Evolutionary conservation across 805 yeast genomes (phyloP), one percentile per base, ranked within the genome.

Genomic region (Zygosaccharomyces pseudorouxii): DNA sequence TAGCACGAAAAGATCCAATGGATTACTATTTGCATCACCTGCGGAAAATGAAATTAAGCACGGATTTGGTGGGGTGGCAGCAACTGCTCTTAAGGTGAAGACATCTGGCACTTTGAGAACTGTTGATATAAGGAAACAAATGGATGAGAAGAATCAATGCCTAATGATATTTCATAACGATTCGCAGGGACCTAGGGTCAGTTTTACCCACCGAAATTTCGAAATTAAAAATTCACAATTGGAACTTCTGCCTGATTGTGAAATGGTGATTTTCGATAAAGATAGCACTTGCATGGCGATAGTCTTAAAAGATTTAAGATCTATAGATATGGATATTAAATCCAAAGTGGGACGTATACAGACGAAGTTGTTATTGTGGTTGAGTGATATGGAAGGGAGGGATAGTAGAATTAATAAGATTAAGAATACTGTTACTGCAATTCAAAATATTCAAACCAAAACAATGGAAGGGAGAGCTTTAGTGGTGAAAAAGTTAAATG

Each of bases 211-310:
- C 35, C 48, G 50, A 28, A 50, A 50, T 25, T 31, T 30, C 14
- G 50, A 38, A 5, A 54, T 59, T 5, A 47, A 48, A 3, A 52
- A 49, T 25, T 38, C 59, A 7, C 52, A 50, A 22, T 28, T 60
- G 4, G 53, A 57, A 39, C 48, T 58, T 12, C 33, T 40, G 22
- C 28, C 30, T n/a, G 64, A 60, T 29, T 58, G 64, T 41, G 47
- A 54, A 23, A 29, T 18, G 28, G 30, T 56, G 10, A 23, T 50
- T 10, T 51, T 60, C 35, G 65, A 60, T 42, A 23, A 49, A 23
- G 42, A 42, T 3, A 46, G 43, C 31, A 31, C 51, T 7, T 45
- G 42, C 18, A 47, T 63, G 35, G 66, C 56, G 18, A 33, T 60
- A 18, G 20, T 49, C 2, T 47, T 63, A 27, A 53, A 39, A 16